Base-by-base conservation (phyloP, 805 yeast genomes). In the Candida nanaspora region DNA sequence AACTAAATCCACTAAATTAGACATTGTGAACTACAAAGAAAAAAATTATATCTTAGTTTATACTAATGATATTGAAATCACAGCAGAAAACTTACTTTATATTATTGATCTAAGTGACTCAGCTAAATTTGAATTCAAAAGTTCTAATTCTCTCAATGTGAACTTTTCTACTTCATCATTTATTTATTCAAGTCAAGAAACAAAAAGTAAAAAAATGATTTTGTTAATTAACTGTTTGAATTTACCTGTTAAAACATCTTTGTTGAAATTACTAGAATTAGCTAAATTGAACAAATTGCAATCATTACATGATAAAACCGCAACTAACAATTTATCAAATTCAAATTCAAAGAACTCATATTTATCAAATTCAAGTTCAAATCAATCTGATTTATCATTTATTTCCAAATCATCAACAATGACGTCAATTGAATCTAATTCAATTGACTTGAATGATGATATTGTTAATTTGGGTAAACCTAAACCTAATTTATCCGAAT, bases 361-460 rank as follows among this genome's bases (percentile, higher is more conserved):
- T 1, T 40, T 53, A 3, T 50, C 59, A 11, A 48, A 51, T 41
- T 55, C 59, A n/a, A 37, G 46, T 7, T 53, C 57, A 4, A 51
- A 46, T 37, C 42, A 45, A 21, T 56, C 61, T 1, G 49, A 48
- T 11, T 37, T 57, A 32, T 50, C 52, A 20, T 39, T 40, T 27
- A 34, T 38, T 13, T 36, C 53, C 10, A 31, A 31, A 10, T 23
- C 29, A 7, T 43, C 53, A 19, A 42, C 47, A 19, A 25, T 49
- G 31, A 38, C 50, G 9, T 43, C 46, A 33, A 35, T 15, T 29
- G 39, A 36, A n/a, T n/a, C n/a, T n/a, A n/a, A n/a, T 3, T 36
- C 39, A 5, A 21, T 22, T 21, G 30, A 14, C 21, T 20, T 21
- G 2, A 19, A 20, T 4, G 30, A 32, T 15, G 45, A 41, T 25